Evolutionary conservation across 177 flowering plant species (phyloP).

Genomic region (Viscum album): DNA sequence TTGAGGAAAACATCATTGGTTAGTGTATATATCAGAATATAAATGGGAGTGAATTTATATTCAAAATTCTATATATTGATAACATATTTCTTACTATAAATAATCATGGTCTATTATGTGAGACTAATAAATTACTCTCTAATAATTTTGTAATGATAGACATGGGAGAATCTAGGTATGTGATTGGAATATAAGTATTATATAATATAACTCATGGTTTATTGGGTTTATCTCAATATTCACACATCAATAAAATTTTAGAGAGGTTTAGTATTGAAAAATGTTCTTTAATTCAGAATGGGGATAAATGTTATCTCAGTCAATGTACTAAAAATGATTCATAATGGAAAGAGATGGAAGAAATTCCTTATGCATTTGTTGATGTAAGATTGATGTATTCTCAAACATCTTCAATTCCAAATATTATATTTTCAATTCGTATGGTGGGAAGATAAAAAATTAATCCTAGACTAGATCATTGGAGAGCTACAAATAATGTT

Average conservation of each 20-base stretch:
- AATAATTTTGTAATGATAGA: no score
- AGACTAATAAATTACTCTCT: conserved; percentile 6
- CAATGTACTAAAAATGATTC: neutral
- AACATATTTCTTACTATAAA: no score
- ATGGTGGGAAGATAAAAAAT: neutral
- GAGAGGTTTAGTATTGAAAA: no score
- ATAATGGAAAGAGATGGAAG: neutral
- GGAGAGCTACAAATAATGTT: neutral
- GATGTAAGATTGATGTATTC: no score
- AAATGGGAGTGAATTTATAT: conserved; percentile 12
- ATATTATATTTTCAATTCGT: neutral
- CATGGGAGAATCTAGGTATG: conserved; percentile 8
- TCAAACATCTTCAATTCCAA: no score
- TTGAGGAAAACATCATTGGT: no score
- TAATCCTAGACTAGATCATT: neutral
- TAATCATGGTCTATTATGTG: conserved; percentile 9
- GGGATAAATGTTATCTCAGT: neutral
- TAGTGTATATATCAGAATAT: conserved; percentile 10
- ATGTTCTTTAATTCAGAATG: neutral
- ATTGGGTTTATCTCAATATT: conserved; percentile 5
- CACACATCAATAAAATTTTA: neutral
- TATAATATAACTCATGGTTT: neutral
- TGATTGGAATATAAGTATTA: conserved; percentile 4
- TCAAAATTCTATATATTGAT: conserved; percentile 6
- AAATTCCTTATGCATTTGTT: no score